phyloP scores from a whole-genome alignment of 306 rosid genomes.

The Rubus idaeus region DNA sequence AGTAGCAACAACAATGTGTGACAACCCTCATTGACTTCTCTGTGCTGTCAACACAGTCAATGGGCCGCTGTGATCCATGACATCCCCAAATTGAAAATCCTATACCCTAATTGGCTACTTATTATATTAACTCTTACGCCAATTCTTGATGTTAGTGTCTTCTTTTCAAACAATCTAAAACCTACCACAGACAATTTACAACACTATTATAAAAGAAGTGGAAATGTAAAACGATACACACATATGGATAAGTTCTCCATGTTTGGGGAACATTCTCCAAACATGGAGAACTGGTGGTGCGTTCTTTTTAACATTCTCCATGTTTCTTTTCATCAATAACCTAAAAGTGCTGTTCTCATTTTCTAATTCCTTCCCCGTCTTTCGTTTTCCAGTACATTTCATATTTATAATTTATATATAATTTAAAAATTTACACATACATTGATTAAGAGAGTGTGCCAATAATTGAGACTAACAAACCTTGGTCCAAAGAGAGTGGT shows the following conservation, averaged over 20 bases:
- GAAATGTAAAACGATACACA: neutral
- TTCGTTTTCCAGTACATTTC: neutral
- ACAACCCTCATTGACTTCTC: neutral
- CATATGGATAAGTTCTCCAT: neutral
- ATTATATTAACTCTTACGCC: neutral
- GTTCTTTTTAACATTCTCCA: neutral
- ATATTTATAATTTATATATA: neutral
- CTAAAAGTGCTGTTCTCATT: neutral
- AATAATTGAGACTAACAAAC: constrained; percentile 39
- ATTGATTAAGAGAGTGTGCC: neutral
- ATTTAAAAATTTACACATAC: neutral
- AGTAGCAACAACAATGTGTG: neutral
- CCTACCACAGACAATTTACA: neutral
- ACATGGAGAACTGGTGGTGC: neutral
- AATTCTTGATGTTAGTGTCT: neutral
- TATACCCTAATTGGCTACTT: neutral
- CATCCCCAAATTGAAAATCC: neutral
- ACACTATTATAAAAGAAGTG: neutral
- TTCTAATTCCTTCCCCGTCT: neutral
- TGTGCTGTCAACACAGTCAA: neutral
- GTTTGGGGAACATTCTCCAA: neutral
- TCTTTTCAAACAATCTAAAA: neutral
- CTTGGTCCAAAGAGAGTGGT: constrained; percentile 80
- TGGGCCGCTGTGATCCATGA: neutral
- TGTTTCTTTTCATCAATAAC: neutral